A percentile compares a stretch with the other conserved stretches of the same genome.
These are phyloP conservation scores for Pichia sp. DNA, from an alignment of 1,139 yeast species.

Conservation along the genomic window DNA sequence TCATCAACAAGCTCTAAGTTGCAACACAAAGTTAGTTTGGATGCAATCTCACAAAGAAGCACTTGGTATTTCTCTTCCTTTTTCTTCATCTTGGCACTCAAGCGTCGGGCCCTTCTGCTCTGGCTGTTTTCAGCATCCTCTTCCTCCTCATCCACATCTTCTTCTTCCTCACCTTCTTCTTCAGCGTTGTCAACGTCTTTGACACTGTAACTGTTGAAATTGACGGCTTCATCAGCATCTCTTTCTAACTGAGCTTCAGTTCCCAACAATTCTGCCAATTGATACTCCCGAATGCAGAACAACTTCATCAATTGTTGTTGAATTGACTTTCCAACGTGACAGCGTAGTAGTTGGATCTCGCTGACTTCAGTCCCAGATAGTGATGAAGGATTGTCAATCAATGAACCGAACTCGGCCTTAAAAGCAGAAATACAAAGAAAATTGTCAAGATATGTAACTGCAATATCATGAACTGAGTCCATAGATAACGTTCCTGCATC, in stretches of 20 bases:
- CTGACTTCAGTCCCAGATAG: background rate
- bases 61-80: constrained; percentile 36
- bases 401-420: constrained; percentile 10
- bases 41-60: constrained; percentile 43
- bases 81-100: constrained; percentile 24
- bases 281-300: constrained; percentile 35
- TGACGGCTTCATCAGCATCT: constrained; percentile 55
- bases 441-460: constrained; percentile 12
- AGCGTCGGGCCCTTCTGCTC: constrained; percentile 13
- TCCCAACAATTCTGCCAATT: constrained; percentile 32
- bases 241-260: constrained; percentile 48
- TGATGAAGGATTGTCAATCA: background rate
- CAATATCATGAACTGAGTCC: constrained; percentile 8
- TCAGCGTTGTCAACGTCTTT: background rate
- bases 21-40: constrained; percentile 47
- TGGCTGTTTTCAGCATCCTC: constrained; percentile 31
- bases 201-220: constrained; percentile 35
- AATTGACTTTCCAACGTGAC: background rate
- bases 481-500: constrained; percentile 6
- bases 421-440: constrained; percentile 17
- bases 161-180: background rate
- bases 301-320: constrained; percentile 23
- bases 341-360: constrained; percentile 5
- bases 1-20: constrained; percentile 39
- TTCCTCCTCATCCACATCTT: constrained; percentile 20